Evolutionary conservation across 768 basidiomycete species (phyloP), one percentile per base, ranked within the genome.

Genomic region (Boletus speciosus): DNA sequence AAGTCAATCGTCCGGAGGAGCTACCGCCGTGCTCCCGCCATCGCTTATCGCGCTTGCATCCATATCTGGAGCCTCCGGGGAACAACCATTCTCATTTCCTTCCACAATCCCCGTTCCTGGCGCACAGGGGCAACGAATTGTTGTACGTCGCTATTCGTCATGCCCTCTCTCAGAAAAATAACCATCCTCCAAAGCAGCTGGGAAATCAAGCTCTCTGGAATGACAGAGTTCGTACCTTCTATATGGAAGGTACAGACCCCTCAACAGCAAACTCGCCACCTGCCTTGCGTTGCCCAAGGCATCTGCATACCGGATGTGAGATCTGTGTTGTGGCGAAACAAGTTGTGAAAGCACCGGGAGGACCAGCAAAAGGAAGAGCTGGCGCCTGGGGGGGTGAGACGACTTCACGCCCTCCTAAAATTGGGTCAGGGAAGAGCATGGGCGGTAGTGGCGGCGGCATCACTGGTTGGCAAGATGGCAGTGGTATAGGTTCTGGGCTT

Each of bases 381-480:
- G 41, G 56, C 5, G 61, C 62, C 5, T 64, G 68, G 68, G 69
- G 68, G 42, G 70, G 63, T 16, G 66, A 62, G 40, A 51, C 41
- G 11, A 61, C 57, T 0, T 63, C 64, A 0, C 66, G 66, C 31
- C 62, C 64, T 25, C 45, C 61, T 29, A 58, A 60, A 32, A 54
- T 60, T 14, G 58, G 59, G 16, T 56, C 59, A 6, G 64, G 56
- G 2, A 62, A 61, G 54, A 59, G 59, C 54, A 62, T 61, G 61
- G 66, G 68, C n/a, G 66, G 68, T 11, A 63, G 65, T 31, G 69
- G 69, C 4, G 79, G 79, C 8, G 81, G 82, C 1, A 77, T 90
- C 39, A 81, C 81, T 2, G 88, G 87, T 3, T 89, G 86, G 84
- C 82, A 83, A 60, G 87, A 90, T 49, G 84, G 86, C 6, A 81